Base-by-base conservation (phyloP, 23 red algal genomes). In the Porphyridium purpureum region DNA sequence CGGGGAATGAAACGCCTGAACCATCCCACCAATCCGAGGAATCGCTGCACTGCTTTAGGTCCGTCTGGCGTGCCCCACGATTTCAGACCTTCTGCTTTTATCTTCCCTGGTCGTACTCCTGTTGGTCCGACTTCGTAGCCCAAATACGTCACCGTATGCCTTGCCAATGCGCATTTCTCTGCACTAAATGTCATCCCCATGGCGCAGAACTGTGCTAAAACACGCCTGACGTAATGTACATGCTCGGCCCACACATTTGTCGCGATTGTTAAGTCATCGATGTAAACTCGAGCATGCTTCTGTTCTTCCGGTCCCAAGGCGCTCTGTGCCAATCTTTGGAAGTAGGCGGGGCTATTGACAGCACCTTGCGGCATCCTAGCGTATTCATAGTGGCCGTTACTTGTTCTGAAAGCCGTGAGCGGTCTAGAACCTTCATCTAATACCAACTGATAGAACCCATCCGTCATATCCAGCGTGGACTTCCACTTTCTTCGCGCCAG, bases 141-240 rank as follows among this genome's bases (percentile, higher is more conserved):
- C 40, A 54, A 54, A 3, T 35, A 17, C 31, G 50, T 4, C 3
- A 28, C 48, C 3, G 29, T 54, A 21, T 29, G 15, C 22, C 23
- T 2, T 2, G 19, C 47, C 50, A 67, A 67, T 26, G 11, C n/a
- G 40, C 62, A 67, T 5, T 67, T 67, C n/a, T 27, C 44, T 47
- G 54, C 24, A 42, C 54, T 49, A 4, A 67, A 32, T 19, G 24
- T 54, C 35, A 67, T 21, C 29, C 62, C 62, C n/a, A n/a, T n/a
- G n/a, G n/a, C n/a, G n/a, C n/a, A n/a, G n/a, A n/a, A n/a, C n/a
- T n/a, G n/a, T n/a, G n/a, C n/a, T n/a, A n/a, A n/a, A n/a, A n/a
- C n/a, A n/a, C n/a, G n/a, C n/a, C n/a, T n/a, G n/a, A n/a, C n/a
- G n/a, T n/a, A n/a, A n/a, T n/a, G n/a, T n/a, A n/a, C n/a, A n/a